Percentiles rank a stretch among this genome's conserved stretches.
Conservation (phyloP, 2,329 filamentous ascomycete species). For the Cladosporium sp. region DNA sequence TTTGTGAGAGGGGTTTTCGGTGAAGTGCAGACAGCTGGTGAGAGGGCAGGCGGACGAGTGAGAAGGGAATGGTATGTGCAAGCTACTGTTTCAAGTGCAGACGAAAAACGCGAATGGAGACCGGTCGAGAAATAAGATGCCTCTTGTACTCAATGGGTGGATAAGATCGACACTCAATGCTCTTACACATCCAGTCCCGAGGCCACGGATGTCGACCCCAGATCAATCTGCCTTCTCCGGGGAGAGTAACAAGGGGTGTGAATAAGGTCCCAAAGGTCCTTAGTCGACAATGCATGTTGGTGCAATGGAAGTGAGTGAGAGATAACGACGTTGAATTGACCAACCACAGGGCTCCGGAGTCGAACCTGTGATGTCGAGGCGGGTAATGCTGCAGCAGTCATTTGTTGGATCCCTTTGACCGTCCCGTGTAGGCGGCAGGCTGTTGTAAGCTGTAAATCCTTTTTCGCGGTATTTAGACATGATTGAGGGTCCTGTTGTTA, state of each 20-base stretch:
- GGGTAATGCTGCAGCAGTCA: background rate
- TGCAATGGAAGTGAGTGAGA: background rate
- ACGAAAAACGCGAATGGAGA: background rate
- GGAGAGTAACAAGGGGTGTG: background rate
- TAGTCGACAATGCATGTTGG: background rate
- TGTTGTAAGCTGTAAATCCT: background rate
- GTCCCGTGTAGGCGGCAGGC: background rate
- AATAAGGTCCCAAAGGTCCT: background rate
- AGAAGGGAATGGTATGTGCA: background rate
- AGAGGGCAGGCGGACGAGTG: background rate
- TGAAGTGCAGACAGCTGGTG: background rate
- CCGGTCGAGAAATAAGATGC: background rate
- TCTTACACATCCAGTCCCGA: background rate
- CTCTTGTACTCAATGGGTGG: background rate
- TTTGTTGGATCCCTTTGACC: background rate
- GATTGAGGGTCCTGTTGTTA: too few species aligned
- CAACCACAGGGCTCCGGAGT: background rate
- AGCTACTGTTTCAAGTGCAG: background rate
- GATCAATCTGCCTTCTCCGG: conserved; percentile 1
- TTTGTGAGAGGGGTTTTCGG: background rate
- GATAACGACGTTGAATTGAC: conserved; percentile 7
- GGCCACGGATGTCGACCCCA: background rate
- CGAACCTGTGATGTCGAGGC: background rate
- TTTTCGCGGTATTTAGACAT: too few species aligned
- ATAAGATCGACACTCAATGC: background rate